Evolutionary conservation across 2,329 filamentous ascomycete genomes (phyloP), one percentile per base, ranked within the genome.

Genomic region (Aspergillus pseudoviridinutans): DNA sequence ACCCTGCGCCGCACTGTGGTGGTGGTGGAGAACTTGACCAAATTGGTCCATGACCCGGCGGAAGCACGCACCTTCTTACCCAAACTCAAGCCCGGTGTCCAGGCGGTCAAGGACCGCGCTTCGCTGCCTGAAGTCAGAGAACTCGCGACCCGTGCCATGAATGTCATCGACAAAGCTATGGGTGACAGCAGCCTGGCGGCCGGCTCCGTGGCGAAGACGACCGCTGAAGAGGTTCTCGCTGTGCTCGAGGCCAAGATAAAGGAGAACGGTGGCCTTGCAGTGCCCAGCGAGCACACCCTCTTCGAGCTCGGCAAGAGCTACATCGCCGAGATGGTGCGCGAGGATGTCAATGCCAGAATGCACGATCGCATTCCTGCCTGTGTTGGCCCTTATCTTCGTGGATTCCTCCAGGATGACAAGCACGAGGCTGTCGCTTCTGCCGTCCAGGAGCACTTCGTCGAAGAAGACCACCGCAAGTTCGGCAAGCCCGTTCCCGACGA

Each of bases 11-110:
- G 97, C 78, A 96, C 94, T 2, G 92, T 96, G 29, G 92, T 99
- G 55, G 95, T 99, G 53, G 90, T 94, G 22, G 94, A 99, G 79
- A 99, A 99, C 79, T 81, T 99, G 79, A 99, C 94, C 60, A 97
- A 96, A 80, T 86, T 99, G 32, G 94, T 99, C 28, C 94, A 99
- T 76, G 92, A 91, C 73, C 94, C 94, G 14, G 86, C 96, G 59
- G 94, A 99, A 80, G 94, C 94, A 35, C 85, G 94, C 64, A 91
- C 91, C 56, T 99, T 99, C 82, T 78, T 99, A 72, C 94, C 94
- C 53, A 97, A 96, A 78, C 82, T 99, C 53, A 89, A 90, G 70
- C 94, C 94, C 47, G 94, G 94, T 84, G 90, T 99, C 50, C 91
- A 97, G 80, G 84, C 83, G 55, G 93, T 99, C 57, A 86, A 87